Percentiles rank a stretch among this genome's conserved stretches.
Conservation (phyloP, 2,329 filamentous ascomycete species). For the Penicillium sp. region DNA sequence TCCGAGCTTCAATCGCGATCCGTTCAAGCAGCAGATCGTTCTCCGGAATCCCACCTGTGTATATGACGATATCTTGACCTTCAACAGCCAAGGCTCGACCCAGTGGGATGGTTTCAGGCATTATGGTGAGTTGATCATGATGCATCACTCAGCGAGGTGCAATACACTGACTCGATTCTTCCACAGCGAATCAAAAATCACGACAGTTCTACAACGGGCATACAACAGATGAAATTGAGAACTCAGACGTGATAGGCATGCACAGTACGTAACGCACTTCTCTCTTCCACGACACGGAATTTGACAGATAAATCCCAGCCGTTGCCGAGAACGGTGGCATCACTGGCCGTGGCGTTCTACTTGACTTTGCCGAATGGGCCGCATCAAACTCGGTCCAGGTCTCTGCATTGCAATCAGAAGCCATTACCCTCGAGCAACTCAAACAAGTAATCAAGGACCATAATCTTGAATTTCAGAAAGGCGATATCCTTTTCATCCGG, state of each 20-base stretch:
- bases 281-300: background rate
- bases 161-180: background rate
- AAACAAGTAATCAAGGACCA: conserved; percentile 20
- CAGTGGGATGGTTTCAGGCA: conserved; percentile 33
- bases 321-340: conserved; percentile 29
- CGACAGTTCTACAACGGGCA: conserved; percentile 29
- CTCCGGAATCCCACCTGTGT: conserved; percentile 24
- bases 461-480: conserved; percentile 22
- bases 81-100: conserved; percentile 29
- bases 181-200: conserved; percentile 23
- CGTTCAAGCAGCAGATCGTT: conserved; percentile 27
- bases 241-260: conserved; percentile 23
- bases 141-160: too few species aligned
- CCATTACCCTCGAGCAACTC: conserved; percentile 20
- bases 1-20: conserved; percentile 29
- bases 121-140: conserved; percentile 18
- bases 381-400: conserved; percentile 18
- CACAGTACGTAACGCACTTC: conserved; percentile 21
- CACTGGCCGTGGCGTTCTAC: conserved; percentile 25
- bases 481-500: conserved; percentile 28
- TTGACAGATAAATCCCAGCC: conserved; percentile 5
- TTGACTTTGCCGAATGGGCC: conserved; percentile 30
- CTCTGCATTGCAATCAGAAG: conserved; percentile 22
- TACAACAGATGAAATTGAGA: conserved; percentile 26
- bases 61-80: conserved; percentile 27